These are phyloP conservation scores for Lactarius deliciosus DNA, from an alignment of 768 basidiomycete species.

Conservation along the genomic window DNA sequence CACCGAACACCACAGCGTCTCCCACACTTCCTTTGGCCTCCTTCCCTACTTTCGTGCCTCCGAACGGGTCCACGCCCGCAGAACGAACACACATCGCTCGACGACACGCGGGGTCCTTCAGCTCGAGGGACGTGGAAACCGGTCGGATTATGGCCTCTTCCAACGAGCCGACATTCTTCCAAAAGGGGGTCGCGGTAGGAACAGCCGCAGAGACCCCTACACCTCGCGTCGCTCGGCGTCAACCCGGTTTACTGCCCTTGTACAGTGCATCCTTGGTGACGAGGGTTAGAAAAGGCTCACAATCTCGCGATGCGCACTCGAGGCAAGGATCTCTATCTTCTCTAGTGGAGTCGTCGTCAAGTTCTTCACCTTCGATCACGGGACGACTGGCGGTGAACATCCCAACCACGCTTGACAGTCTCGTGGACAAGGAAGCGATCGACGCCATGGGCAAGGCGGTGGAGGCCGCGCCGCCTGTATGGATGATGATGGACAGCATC, in stretches of 20 bases:
- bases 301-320: slow-evolving; percentile 37
- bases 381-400: slow-evolving; percentile 45
- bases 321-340: slow-evolving; percentile 47
- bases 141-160: slow-evolving; percentile 78
- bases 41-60: slow-evolving; percentile 33
- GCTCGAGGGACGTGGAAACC: slow-evolving; percentile 86
- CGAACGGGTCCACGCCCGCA: slow-evolving; percentile 32
- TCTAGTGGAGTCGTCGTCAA: slow-evolving; percentile 42
- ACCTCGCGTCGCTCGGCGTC: slow-evolving; percentile 34
- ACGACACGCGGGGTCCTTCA: slow-evolving; percentile 94
- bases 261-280: slow-evolving; percentile 9
- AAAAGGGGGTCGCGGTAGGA: slow-evolving; percentile 45
- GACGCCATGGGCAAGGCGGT: slow-evolving; percentile 78
- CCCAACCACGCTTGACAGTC: slow-evolving; percentile 54
- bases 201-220: slow-evolving; percentile 33
- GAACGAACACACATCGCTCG: slow-evolving; percentile 52
- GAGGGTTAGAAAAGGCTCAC: slow-evolving; percentile 7
- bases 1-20: slow-evolving; percentile 35
- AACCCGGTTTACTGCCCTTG: slow-evolving; percentile 24
- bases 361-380: slow-evolving; percentile 41
- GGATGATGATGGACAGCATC: slow-evolving; percentile 77
- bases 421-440: slow-evolving; percentile 77
- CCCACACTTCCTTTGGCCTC: slow-evolving; percentile 33
- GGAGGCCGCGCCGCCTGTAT: slow-evolving; percentile 76
- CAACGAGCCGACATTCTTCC: slow-evolving; percentile 43